Conservation (phyloP, 2,329 filamentous ascomycete genomes). For the Aureobasidium mangrovei region DNA sequence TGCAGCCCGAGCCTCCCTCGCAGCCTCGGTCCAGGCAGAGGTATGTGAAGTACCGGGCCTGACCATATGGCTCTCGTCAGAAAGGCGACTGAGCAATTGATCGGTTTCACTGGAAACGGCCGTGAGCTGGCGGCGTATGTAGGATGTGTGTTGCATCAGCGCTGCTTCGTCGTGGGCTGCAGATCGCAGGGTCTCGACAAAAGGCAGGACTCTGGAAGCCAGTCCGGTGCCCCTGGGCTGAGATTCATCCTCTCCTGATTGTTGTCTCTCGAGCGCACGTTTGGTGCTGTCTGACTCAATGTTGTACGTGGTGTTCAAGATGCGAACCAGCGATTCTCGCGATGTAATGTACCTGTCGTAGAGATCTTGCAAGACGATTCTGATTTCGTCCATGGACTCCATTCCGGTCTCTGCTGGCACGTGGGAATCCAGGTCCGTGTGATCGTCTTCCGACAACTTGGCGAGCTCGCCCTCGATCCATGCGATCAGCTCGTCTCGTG, state of each 20-base stretch:
- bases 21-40: slow-evolving; percentile 3
- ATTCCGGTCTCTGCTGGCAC: neutral
- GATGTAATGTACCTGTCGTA: slow-evolving; percentile 8
- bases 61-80: slow-evolving; percentile 30
- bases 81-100: slow-evolving; percentile 22
- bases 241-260: neutral
- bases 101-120: slow-evolving; percentile 21
- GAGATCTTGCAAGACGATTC: neutral
- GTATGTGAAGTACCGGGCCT: slow-evolving; percentile 10
- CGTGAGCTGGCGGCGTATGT: slow-evolving; percentile 22
- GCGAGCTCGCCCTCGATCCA: slow-evolving; percentile 15
- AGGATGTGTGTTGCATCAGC: slow-evolving; percentile 22
- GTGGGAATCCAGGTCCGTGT: neutral
- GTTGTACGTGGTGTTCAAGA: neutral
- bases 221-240: neutral
- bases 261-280: neutral
- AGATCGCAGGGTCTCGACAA: slow-evolving; percentile 18
- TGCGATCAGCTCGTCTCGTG: slow-evolving; percentile 13
- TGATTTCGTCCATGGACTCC: neutral
- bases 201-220: slow-evolving; percentile 20
- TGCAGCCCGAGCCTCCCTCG: neutral
- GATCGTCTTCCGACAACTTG: slow-evolving; percentile 10
- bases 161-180: slow-evolving; percentile 19
- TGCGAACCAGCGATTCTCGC: neutral
- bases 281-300: neutral